A percentile compares a stretch with the other conserved stretches of the same genome.
Conservation (phyloP, 257 asterid species). For the Solanum chaucha region DNA sequence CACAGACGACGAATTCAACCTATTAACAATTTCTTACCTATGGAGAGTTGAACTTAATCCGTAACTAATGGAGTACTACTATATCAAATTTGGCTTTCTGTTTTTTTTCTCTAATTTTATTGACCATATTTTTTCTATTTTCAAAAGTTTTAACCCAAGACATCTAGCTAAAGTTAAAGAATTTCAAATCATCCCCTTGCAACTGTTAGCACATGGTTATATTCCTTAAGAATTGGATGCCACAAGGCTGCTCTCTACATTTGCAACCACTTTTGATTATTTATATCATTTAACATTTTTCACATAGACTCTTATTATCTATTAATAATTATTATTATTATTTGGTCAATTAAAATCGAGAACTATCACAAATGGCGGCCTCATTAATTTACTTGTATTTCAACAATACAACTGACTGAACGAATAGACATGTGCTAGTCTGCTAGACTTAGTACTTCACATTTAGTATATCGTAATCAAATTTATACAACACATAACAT, state of each 20-base stretch:
- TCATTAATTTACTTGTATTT: not conserved
- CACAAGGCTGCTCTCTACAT: not conserved
- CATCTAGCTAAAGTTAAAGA: no score
- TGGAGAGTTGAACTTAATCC: not conserved
- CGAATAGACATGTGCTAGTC: not conserved
- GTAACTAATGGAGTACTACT: not conserved
- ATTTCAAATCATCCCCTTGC: not conserved
- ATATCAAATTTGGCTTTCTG: not conserved
- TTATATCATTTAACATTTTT: not conserved
- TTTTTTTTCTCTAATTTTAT: not conserved
- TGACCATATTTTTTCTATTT: not conserved
- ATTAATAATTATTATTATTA: not conserved
- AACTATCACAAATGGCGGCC: not conserved
- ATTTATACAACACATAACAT: not conserved
- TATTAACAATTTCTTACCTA: not conserved
- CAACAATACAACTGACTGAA: not conserved
- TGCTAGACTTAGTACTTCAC: not conserved
- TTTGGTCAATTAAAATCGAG: not conserved
- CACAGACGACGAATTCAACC: not conserved
- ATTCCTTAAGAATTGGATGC: not conserved
- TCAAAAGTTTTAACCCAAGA: fast-evolving
- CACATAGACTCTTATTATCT: not conserved
- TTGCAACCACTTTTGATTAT: not conserved
- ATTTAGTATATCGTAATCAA: not conserved
- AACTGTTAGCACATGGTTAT: not conserved